Evolutionary conservation across 2,329 filamentous ascomycete species (phyloP), one percentile per base, ranked within the genome.

Genomic region (Eutypa lata): DNA sequence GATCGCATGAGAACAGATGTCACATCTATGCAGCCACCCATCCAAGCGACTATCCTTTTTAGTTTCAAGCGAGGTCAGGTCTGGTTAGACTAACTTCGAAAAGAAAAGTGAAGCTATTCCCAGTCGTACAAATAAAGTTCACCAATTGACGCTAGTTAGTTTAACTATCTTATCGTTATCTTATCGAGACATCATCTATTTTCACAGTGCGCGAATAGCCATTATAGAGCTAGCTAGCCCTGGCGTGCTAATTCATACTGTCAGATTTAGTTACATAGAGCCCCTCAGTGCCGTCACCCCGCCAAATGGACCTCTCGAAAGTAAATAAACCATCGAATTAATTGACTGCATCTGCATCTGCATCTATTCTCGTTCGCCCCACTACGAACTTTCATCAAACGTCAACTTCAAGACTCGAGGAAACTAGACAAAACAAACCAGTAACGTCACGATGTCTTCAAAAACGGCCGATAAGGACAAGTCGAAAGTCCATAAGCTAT

Each of bases 401-500:
- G 48, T 4, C 28, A 21, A 28, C 31, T 13, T 19, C 18, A 22
- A 51, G 22, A n/a, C n/a, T n/a, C n/a, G n/a, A n/a, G n/a, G n/a
- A n/a, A n/a, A n/a, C n/a, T n/a, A n/a, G 40, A n/a, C 24, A 13
- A 18, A 52, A 18, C 24, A 43, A 10, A 45, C 2, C 22, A n/a
- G 11, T 6, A 45, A 26, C 13, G 8, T 28, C 58, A 59, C 38
- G 18, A 69, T 69, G 65, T 54, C 65, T 18, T 55, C 66, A 10
- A 47, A 57, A 10, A 50, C 59, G 38, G 43, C 57, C 49, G 74
- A 79, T 48, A 85, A 84, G 71, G 82, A 86, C 66, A 91, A 91
- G 66, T 90, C 90, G 62, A 96, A 97, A 74, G 86, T 91, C 56
- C 94, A 99, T 78, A 97, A 96, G 79, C 83, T 99, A 57, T 90